Base-by-base conservation (phyloP, 257 asterid genomes). In the Oldenlandia corymbosa region DNA sequence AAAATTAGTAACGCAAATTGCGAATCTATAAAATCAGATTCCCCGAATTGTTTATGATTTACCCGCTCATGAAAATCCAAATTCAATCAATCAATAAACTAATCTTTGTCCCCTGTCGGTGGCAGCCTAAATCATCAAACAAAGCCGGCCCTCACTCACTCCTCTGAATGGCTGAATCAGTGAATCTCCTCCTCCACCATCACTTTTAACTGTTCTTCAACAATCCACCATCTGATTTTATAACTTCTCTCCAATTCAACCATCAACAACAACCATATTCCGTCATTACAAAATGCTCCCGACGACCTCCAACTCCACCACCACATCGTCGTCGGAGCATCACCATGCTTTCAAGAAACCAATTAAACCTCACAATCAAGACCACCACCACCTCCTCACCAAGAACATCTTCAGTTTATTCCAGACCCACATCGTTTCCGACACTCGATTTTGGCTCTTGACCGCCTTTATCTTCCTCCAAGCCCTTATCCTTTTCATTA, bases 361-460 rank as follows among this genome's bases (percentile, higher is more conserved):
- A 61, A 2, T 34, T 5, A 57, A 75, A 77, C 65, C n/a, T n/a
- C n/a, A 3, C 73, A 71, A 54, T 32, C 69, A 67, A 1, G 75
- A 67, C 27, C 72, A 71, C 34, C 77, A 71, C 27, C 74, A 71
- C 26, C 77, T 83, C 20, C 66, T 7, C 30, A 4, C 52, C 30
- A 80, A 73, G 34, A 73, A 41, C 68, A 51, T 71, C 9, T 61
- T 78, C 58, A 45, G 64, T 72, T 32, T 80, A 10, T 51, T 83
- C 68, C 83, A 77, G 58, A 77, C 76, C 75, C 66, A 69, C 76
- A 60, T 78, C 67, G 69, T 79, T 39, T 47, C 71, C 67, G 80
- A 79, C 81, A 86, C 80, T 79, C 85, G 85, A 58, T 77, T 82
- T 37, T 83, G 88, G 79, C 73, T 84, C 54, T 69, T 86, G 39